Evolutionary conservation across 176 grass and related monocot genomes (phyloP).

Genomic region (Musa beccarii): DNA sequence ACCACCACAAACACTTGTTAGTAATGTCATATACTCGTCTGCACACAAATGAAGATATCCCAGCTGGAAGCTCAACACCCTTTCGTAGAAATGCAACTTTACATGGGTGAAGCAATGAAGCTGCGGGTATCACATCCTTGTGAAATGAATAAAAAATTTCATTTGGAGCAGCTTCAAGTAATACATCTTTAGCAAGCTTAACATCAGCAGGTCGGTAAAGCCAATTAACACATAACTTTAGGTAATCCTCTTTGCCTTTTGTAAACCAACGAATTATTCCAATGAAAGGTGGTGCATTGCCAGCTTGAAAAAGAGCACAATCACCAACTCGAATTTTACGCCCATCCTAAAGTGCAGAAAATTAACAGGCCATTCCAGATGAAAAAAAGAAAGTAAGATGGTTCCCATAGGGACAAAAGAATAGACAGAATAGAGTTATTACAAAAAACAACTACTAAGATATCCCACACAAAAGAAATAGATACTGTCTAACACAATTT

Average conservation of each 20-base stretch:
- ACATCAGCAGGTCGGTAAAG: conserved; percentile 66
- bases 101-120: conserved; percentile 61
- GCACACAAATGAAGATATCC: conserved; percentile 76
- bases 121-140: conserved; percentile 56
- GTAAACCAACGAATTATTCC: conserved; percentile 71
- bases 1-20: conserved; percentile 82
- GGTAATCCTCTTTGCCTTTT: conserved; percentile 38
- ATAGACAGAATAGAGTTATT: background rate
- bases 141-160: conserved; percentile 87
- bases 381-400: background rate
- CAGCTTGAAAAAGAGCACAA: conserved; percentile 54
- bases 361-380: background rate
- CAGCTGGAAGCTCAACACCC: conserved; percentile 53
- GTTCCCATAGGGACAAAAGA: background rate
- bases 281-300: conserved; percentile 59
- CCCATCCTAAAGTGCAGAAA: conserved; percentile 48
- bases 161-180: conserved; percentile 52
- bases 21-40: conserved; percentile 75
- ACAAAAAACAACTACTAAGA: background rate
- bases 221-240: conserved; percentile 68
- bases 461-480: background rate
- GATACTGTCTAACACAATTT: too few relatives aligned
- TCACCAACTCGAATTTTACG: conserved; percentile 59
- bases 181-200: conserved; percentile 57
- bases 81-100: conserved; percentile 73